These are phyloP conservation scores for Phtheirospermum japonicum DNA, from an alignment of 257 asterid genomes.

Conservation along the genomic window DNA sequence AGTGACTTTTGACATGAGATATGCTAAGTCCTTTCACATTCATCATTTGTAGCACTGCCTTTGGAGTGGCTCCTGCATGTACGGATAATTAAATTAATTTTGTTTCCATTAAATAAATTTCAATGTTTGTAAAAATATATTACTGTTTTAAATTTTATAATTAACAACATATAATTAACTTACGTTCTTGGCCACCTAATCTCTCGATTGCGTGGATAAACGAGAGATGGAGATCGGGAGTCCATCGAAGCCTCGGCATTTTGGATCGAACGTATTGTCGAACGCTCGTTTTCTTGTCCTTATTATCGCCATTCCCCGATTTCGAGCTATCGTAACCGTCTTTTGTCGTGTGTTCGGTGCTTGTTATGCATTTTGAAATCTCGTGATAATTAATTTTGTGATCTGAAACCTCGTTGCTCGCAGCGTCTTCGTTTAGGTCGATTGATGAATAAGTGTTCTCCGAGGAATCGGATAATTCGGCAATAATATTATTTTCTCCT, in stretches of 20 bases:
- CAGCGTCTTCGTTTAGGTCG: conserved; percentile 69
- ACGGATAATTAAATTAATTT: not conserved
- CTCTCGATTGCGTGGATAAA: conserved; percentile 85
- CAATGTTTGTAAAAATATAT: too few species aligned
- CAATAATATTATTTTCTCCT: not conserved
- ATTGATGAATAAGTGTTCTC: conserved; percentile 46
- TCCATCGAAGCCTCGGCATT: conserved; percentile 92
- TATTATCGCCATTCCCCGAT: conserved; percentile 26
- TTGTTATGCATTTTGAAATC: conserved; percentile 29
- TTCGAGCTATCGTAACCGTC: conserved; percentile 31
- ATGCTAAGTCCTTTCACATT: conserved; percentile 82
- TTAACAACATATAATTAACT: too few species aligned
- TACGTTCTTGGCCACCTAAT: conserved; percentile 96
- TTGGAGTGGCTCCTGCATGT: conserved; percentile 84
- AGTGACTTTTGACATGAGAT: conserved; percentile 94
- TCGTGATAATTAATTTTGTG: conserved; percentile 23
- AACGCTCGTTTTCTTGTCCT: conserved; percentile 41
- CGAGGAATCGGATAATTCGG: conserved; percentile 39
- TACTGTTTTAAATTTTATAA: too few species aligned
- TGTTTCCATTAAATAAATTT: too few species aligned
- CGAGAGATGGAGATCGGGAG: conserved; percentile 82
- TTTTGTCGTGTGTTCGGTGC: conserved; percentile 31
- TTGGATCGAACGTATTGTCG: conserved; percentile 77
- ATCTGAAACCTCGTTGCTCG: too few species aligned
- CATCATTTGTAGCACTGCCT: conserved; percentile 90